These are phyloP conservation scores for Cladosporium sp. DNA, from an alignment of 2,329 filamentous ascomycete genomes.

Conservation along the genomic window DNA sequence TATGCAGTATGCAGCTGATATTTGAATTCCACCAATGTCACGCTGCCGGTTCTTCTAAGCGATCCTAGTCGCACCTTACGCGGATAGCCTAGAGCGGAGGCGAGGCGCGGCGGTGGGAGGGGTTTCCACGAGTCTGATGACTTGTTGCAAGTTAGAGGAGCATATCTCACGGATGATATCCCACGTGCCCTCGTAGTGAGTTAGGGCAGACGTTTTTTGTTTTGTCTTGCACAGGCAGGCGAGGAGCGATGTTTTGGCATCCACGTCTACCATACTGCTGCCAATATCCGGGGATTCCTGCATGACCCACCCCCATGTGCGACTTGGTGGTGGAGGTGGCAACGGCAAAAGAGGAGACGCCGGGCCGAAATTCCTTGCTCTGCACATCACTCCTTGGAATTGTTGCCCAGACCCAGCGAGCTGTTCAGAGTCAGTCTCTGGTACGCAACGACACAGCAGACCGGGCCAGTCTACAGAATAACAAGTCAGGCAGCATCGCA, in stretches of 20 bases:
- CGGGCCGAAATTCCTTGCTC: slow-evolving; percentile 9
- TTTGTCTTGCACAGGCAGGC: neutral
- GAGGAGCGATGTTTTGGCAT: neutral
- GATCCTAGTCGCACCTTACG: slow-evolving; percentile 12
- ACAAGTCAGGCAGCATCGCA: neutral
- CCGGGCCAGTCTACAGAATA: neutral
- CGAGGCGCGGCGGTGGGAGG: slow-evolving; percentile 9
- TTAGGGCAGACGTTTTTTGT: neutral
- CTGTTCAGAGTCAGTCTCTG: neutral
- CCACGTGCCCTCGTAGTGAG: neutral
- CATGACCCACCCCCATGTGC: slow-evolving; percentile 8
- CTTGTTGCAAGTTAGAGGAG: neutral
- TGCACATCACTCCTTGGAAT: neutral
- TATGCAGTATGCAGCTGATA: slow-evolving; percentile 1
- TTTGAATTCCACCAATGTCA: slow-evolving; percentile 17
- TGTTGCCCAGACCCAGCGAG: neutral
- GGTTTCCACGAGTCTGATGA: slow-evolving; percentile 16
- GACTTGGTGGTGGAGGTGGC: neutral
- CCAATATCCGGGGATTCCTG: slow-evolving; percentile 8
- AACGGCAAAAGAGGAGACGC: slow-evolving; percentile 9
- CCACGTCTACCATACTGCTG: neutral
- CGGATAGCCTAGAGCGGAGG: slow-evolving; percentile 3
- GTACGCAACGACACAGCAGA: neutral
- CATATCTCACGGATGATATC: neutral
- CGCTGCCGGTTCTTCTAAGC: slow-evolving; percentile 13